Conservation (phyloP, 805 yeast genomes). For the Starmerella gropengiesseri region DNA sequence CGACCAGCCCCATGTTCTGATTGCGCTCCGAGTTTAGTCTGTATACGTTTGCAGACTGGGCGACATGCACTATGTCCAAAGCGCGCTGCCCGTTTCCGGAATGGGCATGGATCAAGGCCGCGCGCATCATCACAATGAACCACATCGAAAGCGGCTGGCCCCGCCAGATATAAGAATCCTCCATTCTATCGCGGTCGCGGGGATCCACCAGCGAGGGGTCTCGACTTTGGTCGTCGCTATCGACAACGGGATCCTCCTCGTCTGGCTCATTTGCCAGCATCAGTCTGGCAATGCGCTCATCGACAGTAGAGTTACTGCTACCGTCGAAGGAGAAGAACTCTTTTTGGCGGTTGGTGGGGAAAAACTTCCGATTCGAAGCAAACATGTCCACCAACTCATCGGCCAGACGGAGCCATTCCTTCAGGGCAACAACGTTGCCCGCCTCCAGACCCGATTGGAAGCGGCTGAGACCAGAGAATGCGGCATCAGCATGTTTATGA, state of each 20-base stretch:
- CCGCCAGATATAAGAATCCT: conserved; percentile 40
- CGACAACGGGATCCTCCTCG: conserved; percentile 24
- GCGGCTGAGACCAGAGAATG: conserved; percentile 38
- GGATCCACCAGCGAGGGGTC: conserved; percentile 11
- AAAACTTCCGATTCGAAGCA: conserved; percentile 63
- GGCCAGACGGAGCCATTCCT: conserved; percentile 75
- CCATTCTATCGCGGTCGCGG: conserved; percentile 7
- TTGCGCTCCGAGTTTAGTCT: conserved; percentile 51
- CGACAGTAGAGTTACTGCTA: conserved; percentile 41
- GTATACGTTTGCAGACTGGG: conserved; percentile 70
- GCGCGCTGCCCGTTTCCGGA: conserved; percentile 55
- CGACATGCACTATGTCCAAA: conserved; percentile 56
- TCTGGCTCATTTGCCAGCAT: conserved; percentile 31
- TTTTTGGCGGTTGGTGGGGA: conserved; percentile 62
- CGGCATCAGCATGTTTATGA: conserved; percentile 33
- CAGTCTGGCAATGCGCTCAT: conserved; percentile 37
- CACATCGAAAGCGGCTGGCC: conserved; percentile 70
- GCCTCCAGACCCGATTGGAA: conserved; percentile 39
- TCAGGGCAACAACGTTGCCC: conserved; percentile 50
- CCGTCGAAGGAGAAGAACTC: conserved; percentile 18
- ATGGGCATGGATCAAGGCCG: conserved; percentile 55
- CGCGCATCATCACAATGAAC: conserved; percentile 76
- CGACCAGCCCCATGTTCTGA: conserved; percentile 50
- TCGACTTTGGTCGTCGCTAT: background rate
- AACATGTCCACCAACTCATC: conserved; percentile 76